Conservation (phyloP, 768 basidiomycete genomes). For the Phallus indusiatus region DNA sequence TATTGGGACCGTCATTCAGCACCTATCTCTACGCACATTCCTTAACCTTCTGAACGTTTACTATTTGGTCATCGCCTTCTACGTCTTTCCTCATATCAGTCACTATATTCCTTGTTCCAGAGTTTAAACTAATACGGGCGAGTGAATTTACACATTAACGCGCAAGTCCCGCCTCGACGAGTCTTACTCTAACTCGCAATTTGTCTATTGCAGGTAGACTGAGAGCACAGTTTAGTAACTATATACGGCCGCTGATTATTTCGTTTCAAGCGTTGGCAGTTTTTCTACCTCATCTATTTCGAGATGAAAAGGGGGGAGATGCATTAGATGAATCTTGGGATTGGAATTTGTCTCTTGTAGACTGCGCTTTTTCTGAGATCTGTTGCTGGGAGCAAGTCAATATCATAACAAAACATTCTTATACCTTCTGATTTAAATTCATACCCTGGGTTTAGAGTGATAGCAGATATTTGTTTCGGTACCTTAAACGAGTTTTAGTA, state of each 20-base stretch:
- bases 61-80: conserved; percentile 47
- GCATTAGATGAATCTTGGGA: conserved; percentile 29
- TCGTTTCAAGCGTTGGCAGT: conserved; percentile 66
- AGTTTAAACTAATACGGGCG: conserved; percentile 40
- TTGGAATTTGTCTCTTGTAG: conserved; percentile 56
- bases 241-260: conserved; percentile 35
- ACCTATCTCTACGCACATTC: conserved; percentile 44
- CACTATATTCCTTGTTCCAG: conserved; percentile 59
- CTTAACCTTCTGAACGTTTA: conserved; percentile 55
- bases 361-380: conserved; percentile 33
- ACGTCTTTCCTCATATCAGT: conserved; percentile 40
- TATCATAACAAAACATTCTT: not conserved
- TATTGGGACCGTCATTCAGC: conserved; percentile 63
- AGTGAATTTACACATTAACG: conserved; percentile 8
- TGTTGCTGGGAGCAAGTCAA: not conserved
- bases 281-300: conserved; percentile 37
- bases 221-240: conserved; percentile 13
- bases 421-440: too few species aligned
- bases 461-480: conserved; percentile 42
- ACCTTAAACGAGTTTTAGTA: conserved; percentile 47
- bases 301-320: conserved; percentile 5
- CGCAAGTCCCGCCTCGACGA: not conserved
- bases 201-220: not conserved
- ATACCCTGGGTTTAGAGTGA: conserved; percentile 16
- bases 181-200: not conserved